Base-by-base conservation (phyloP, 805 yeast genomes). In the Pichia membranifaciens region DNA sequence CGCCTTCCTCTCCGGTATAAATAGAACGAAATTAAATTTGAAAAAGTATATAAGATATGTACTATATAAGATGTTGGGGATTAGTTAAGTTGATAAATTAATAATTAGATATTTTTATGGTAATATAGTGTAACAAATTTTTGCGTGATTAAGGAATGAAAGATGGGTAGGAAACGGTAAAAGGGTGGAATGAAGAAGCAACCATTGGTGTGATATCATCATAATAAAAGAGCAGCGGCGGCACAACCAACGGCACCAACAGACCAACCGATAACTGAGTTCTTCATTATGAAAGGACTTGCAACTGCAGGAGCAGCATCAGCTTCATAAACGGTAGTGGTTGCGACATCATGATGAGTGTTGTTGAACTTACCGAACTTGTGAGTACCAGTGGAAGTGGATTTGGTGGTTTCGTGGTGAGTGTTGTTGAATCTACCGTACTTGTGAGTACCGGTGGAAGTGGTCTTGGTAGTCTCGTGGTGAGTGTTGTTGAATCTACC, bases 341-440 rank as follows among this genome's bases (percentile, higher is more conserved):
- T 66, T 43, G 76, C 71, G 38, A 59, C 48, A 13, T 71, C 54
- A 23, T 61, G 52, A 32, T 67, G 64, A 28, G 77, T 73, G 54
- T 71, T 72, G 69, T 78, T 71, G 57, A 78, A 78, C 60, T 69
- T 72, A 57, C 86, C 85, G 51, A 66, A 68, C 51, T 62, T 72
- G 68, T 79, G 81, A 39, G 83, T 78, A 52, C 72, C 71, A 52
- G 76, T 65, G 20, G 65, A 52, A 18, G 69, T 49, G 3, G 78
- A 49, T 34, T 73, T 66, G 33, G 60, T 44, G 9, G 71, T 52
- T 64, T 63, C 51, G 57, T 65, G 66, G 69, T 77, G 51, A 73
- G 72, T 48, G 56, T 72, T 72, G 70, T 78, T 72, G 59, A 78
- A 78, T 60, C 70, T 72, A 57, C 85, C 86, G 51, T 67, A 69